Evolutionary conservation across 2,329 filamentous ascomycete species (phyloP).

Genomic region (Magnaporthiopsis incrustans): DNA sequence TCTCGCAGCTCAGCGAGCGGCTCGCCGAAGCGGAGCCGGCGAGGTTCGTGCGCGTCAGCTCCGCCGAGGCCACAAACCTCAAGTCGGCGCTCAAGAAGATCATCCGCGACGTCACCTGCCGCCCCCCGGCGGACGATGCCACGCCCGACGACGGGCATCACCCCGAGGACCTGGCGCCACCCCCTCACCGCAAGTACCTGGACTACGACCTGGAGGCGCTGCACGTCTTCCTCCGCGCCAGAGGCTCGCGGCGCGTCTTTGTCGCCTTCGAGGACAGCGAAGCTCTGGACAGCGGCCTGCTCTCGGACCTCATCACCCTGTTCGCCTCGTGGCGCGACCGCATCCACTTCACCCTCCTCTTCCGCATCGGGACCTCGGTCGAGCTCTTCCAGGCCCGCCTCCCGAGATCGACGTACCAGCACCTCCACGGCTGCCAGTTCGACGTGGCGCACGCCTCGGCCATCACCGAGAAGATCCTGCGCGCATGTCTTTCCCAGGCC

Average conservation of each 20-base stretch:
- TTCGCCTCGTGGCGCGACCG: constrained; percentile 63
- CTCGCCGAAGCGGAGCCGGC: constrained; percentile 38
- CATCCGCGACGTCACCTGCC: constrained; percentile 46
- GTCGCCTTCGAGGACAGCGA: constrained; percentile 76
- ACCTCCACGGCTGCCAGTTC: constrained; percentile 64
- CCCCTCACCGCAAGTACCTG: constrained; percentile 49
- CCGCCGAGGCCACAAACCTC: constrained; percentile 63
- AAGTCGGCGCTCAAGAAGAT: constrained; percentile 67
- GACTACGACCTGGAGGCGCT: constrained; percentile 74
- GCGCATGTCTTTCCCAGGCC: constrained; percentile 50
- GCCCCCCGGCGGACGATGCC: constrained; percentile 29
- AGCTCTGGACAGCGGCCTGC: constrained; percentile 65
- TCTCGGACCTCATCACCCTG: constrained; percentile 63
- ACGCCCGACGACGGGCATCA: constrained; percentile 23
- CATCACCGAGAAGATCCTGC: constrained; percentile 66
- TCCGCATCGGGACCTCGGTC: constrained; percentile 74
- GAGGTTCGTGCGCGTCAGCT: constrained; percentile 58
- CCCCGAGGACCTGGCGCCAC: background rate
- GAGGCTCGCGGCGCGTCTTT: constrained; percentile 51
- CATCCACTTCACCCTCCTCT: constrained; percentile 68
- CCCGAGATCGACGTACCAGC: constrained; percentile 58
- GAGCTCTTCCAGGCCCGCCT: constrained; percentile 71
- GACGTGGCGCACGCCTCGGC: constrained; percentile 66
- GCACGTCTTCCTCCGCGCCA: constrained; percentile 43
- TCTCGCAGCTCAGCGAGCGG: constrained; percentile 57